These are phyloP conservation scores for Kwoniella sp. DNA, from an alignment of 768 basidiomycete genomes.

Conservation along the genomic window DNA sequence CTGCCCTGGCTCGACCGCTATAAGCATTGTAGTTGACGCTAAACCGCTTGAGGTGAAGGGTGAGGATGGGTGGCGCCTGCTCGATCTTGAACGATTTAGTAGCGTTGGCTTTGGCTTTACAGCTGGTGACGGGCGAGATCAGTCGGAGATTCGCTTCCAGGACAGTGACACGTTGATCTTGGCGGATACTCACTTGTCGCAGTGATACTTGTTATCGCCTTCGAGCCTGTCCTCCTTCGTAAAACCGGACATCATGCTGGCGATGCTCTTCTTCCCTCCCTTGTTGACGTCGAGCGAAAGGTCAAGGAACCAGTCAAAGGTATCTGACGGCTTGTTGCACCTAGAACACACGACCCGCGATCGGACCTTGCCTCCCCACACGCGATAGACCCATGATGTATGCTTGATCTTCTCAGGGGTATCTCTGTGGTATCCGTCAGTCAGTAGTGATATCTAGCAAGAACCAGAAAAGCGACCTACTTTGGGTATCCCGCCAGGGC, in stretches of 20 bases:
- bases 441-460: background rate
- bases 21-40: conserved; percentile 30
- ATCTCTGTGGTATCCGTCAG: conserved; percentile 56
- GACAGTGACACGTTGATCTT: background rate
- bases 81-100: conserved; percentile 85
- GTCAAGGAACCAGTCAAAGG: conserved; percentile 91
- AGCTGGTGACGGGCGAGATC: conserved; percentile 55
- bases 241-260: conserved; percentile 54
- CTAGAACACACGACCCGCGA: conserved; percentile 81
- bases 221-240: conserved; percentile 74
- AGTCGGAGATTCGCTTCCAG: background rate
- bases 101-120: conserved; percentile 84
- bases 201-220: conserved; percentile 94
- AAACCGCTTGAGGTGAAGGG: conserved; percentile 93
- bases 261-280: conserved; percentile 60
- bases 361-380: conserved; percentile 87
- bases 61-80: conserved; percentile 79
- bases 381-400: conserved; percentile 87
- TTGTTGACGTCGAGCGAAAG: conserved; percentile 82
- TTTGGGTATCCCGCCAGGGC: conserved; percentile 67
- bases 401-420: conserved; percentile 54
- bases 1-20: conserved; percentile 61
- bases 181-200: conserved; percentile 76
- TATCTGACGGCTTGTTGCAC: conserved; percentile 86
- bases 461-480: conserved; percentile 51